phyloP scores from a whole-genome alignment of 2,329 filamentous ascomycete genomes.

The Claviceps sp. region DNA sequence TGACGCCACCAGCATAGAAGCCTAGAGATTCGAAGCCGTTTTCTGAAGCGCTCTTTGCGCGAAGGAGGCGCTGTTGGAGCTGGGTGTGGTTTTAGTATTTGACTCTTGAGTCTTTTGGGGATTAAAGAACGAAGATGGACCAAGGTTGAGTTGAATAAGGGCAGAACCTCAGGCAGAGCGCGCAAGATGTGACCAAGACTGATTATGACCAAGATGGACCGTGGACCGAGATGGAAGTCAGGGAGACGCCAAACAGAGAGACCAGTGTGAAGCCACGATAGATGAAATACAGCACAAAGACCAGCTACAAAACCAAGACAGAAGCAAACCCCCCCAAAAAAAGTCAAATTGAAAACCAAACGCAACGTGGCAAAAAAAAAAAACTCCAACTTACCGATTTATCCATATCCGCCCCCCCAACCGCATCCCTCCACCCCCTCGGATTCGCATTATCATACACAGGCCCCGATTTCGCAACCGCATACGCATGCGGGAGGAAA shows the following conservation, averaged over 20 bases:
- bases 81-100: slow-evolving; percentile 10
- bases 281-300: too few relatives aligned
- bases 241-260: neutral
- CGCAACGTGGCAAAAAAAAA: neutral
- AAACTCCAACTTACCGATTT: slow-evolving; percentile 12
- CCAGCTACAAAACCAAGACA: neutral
- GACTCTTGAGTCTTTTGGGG: too few relatives aligned
- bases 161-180: too few relatives aligned
- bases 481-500: slow-evolving; percentile 23
- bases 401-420: slow-evolving; percentile 21
- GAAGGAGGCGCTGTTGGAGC: slow-evolving; percentile 40
- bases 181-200: too few relatives aligned
- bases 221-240: neutral
- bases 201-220: too few relatives aligned
- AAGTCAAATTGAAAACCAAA: neutral
- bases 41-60: slow-evolving; percentile 34
- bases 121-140: too few relatives aligned
- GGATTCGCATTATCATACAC: slow-evolving; percentile 27
- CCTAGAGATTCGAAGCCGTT: slow-evolving; percentile 33
- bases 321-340: too few relatives aligned
- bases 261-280: neutral
- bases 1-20: slow-evolving; percentile 28
- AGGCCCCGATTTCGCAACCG: slow-evolving; percentile 15
- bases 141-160: too few relatives aligned
- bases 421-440: slow-evolving; percentile 17